phyloP scores from a whole-genome alignment of 139 green algal genomes.

The Chlorella sp. region DNA sequence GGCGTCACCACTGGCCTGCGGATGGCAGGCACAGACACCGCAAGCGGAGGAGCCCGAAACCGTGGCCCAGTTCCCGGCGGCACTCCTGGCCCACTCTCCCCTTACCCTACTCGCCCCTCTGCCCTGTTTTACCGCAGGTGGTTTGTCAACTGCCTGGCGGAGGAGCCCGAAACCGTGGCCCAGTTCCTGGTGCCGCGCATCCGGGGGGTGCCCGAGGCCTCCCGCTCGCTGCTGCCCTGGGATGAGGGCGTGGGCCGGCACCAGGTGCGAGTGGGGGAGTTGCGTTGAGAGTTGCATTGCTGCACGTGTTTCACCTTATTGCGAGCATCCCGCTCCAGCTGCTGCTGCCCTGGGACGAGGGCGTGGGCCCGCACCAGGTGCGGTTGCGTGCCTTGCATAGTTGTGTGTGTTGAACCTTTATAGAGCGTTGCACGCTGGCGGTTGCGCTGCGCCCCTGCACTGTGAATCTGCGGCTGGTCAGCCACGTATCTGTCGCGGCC shows the following conservation, averaged over 20 bases:
- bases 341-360: too few species aligned
- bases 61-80: slow-evolving; percentile 74
- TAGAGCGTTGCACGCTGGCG: too few species aligned
- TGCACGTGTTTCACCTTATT: too few species aligned
- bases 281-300: not conserved
- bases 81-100: slow-evolving; percentile 72
- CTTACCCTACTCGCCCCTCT: not conserved
- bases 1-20: too few species aligned
- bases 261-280: not conserved
- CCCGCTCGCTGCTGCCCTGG: slow-evolving; percentile 32
- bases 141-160: slow-evolving; percentile 96
- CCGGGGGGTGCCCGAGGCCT: slow-evolving; percentile 61
- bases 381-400: too few species aligned
- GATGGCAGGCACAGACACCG: too few species aligned
- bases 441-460: too few species aligned
- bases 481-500: too few species aligned
- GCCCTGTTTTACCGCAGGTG: slow-evolving; percentile 65
- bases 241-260: slow-evolving; percentile 41
- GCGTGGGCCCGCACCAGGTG: too few species aligned
- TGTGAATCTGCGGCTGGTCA: too few species aligned
- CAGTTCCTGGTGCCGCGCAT: slow-evolving; percentile 85
- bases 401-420: too few species aligned
- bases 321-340: too few species aligned
- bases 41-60: slow-evolving; percentile 71
- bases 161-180: slow-evolving; percentile 76